Evolutionary conservation across 2,329 filamentous ascomycete genomes (phyloP), one percentile per base, ranked within the genome.

Genomic region (Fusarium succisae): DNA sequence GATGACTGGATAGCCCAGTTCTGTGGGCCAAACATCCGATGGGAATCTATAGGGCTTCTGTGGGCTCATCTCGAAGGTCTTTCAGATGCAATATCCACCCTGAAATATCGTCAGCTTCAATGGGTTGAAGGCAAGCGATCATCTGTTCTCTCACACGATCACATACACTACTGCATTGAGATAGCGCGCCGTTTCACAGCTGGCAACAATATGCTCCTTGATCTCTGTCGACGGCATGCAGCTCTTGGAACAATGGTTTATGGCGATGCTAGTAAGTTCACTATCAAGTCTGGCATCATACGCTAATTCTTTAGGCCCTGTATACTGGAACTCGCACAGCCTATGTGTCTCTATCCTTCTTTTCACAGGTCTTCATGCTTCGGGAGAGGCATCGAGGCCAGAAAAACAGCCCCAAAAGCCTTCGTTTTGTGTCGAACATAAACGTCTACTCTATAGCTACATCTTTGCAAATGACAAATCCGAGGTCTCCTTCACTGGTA

Each of bases 401-500:
- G 55, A 56, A 32, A n/a, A 8, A 15, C 44, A 44, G 3, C 15
- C 45, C n/a, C 30, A 43, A 20, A 56, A 63, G 7, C 78, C 81
- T 3, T 80, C 83, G 0, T 78, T 83, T 20, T 75, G 81, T 8
- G 79, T 79, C 1, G 83, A 86, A 60, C 72, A 74, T 24, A 68
- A 74, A n/a, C 69, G 79, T 7, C 73, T 76, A 15, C 54, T 85
- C 8, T 83, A 84, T 24, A 78, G 79, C 4, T 75, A 79, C 15
- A 74, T 85, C 20, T 86, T 85, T 66, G 80, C 78, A 44, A 76
- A 83, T 18, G 89, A 91, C 76, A 89, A 90, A 61, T 84, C 83
- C 14, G 80, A 83, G 4, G 84, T 87, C 1, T 83, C 86, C 1
- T 89, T 90, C 51, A 84, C 86, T 8, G 89, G 89, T 1, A 81